Evolutionary conservation across 805 yeast genomes (phyloP), one percentile per base, ranked within the genome.

Genomic region (Ascoidea rubescens): DNA sequence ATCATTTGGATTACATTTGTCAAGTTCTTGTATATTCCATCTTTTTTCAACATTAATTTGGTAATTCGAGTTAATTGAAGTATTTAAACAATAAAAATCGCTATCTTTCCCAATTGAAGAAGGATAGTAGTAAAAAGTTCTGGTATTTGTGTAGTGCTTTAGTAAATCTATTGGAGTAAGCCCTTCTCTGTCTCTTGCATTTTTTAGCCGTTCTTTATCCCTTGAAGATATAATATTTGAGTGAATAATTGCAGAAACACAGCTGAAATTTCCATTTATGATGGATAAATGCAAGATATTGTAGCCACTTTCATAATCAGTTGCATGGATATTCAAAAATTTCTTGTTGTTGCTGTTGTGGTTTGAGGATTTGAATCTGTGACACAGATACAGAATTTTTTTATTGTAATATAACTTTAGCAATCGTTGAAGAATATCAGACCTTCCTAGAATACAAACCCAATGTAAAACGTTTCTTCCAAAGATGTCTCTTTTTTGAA

Each of bases 281-380:
- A 85, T 67, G 4, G 88, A 78, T 54, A 80, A 76, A 64, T 90
- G 96, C 32, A 90, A 69, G 31, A 87, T 78, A 47, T 86, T 84
- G 84, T 95, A 89, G 1, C 87, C 84, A 61, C 78, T 87, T 64
- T 89, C 96, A 51, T 69, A 69, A 63, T 90, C 96, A 1, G 70
- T 65, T 0, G 74, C 59, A 3, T 66, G 58, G 1, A 73, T 57
- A 51, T 80, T 78, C 28, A 76, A 60, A 16, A 49, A 45, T 10
- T 5, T 32, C 28, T 21, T 21, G 28, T 7, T 45, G n/a, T 30
- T 31, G 31, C 8, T 10, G 31, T 16, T 16, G 12, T 31, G 21
- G 30, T 31, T 16, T 14, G 14, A 10, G 17, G 14, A 5, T 33
- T 21, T 44, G 5, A 17, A 30, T n/a, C 45, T 31, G 31, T 33